Evolutionary conservation across 2,329 filamentous ascomycete genomes (phyloP), one percentile per base, ranked within the genome.

Genomic region (Ilyonectria destructans): DNA sequence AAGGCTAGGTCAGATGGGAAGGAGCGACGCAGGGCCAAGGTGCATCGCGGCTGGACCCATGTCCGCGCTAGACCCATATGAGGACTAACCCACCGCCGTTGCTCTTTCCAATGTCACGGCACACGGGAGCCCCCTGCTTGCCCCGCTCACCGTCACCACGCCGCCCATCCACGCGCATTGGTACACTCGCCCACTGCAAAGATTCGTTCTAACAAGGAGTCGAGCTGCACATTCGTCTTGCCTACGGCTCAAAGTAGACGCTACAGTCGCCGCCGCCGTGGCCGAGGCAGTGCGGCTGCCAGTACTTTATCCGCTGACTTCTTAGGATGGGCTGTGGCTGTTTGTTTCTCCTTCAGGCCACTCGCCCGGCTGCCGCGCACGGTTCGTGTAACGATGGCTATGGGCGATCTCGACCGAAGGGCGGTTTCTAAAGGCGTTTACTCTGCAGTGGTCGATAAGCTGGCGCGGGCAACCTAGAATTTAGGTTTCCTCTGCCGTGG

Each of bases 21-120:
- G 48, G 48, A 59, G 62, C 55, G 57, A 65, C 57, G 19, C 58
- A 62, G 43, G 45, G 35, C 33, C 58, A 45, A 26, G 51, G 29
- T 51, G n/a, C 58, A 48, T 29, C 45, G 48, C 21, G 54, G 65
- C 48, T 37, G 48, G 51, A 48, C 33, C 59, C 49, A 51, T 57
- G 55, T 52, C 59, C 55, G 55, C 56, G 57, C 69, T 55, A 71
- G 66, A 40, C 51, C 52, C 59, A 9, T 21, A 48, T 67, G 57
- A 8, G 58, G 29, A 33, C 51, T 67, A 69, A 59, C 21, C 6
- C 54, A 33, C 67, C 56, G 49, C 58, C 26, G 37, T 29, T 62
- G 58, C 29, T 37, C 51, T 62, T 61, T 55, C 45, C 58, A 62
- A 70, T 70, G 68, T 66, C 66, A 69, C 62, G 49, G 66, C 51